phyloP scores from a whole-genome alignment of 805 yeast genomes.

The Schwanniomyces vanrijiae region DNA sequence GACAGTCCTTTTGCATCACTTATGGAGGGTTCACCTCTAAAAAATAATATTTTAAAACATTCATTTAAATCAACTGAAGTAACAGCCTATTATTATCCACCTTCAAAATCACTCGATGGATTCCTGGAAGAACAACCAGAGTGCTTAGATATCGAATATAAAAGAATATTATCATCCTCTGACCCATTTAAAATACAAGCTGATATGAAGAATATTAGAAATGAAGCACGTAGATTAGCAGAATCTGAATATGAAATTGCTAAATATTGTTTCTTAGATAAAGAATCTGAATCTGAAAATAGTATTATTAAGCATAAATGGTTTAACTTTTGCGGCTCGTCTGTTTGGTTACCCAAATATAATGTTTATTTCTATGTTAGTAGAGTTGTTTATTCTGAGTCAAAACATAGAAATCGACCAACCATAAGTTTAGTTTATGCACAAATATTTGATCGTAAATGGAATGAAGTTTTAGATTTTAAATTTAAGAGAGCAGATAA shows the following conservation, averaged over 20 bases:
- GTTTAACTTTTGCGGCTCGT: conserved; percentile 12
- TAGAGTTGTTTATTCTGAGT: conserved; percentile 6
- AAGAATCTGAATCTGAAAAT: conserved; percentile 9
- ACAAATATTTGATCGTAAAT: conserved; percentile 18
- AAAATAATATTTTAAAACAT: no score
- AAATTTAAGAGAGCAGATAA: conserved; percentile 4
- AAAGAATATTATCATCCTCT: neutral
- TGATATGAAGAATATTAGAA: conserved; percentile 9
- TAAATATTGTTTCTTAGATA: conserved; percentile 10
- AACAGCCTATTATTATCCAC: neutral
- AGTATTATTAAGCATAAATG: conserved; percentile 10
- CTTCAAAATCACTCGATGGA: neutral
- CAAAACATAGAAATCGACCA: conserved; percentile 4
- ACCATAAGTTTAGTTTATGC: conserved; percentile 14
- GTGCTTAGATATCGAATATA: neutral
- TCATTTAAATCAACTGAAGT: neutral
- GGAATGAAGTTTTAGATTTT: conserved; percentile 16
- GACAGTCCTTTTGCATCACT: neutral
- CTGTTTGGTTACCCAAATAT: conserved; percentile 8
- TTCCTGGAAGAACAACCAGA: neutral
- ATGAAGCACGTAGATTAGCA: conserved; percentile 8
- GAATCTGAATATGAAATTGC: conserved; percentile 7
- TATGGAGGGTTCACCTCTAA: neutral
- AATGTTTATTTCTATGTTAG: conserved; percentile 7
- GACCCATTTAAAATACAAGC: neutral